phyloP scores from a whole-genome alignment of 2,329 filamentous ascomycete genomes.

The Aspergillus arachidicola region DNA sequence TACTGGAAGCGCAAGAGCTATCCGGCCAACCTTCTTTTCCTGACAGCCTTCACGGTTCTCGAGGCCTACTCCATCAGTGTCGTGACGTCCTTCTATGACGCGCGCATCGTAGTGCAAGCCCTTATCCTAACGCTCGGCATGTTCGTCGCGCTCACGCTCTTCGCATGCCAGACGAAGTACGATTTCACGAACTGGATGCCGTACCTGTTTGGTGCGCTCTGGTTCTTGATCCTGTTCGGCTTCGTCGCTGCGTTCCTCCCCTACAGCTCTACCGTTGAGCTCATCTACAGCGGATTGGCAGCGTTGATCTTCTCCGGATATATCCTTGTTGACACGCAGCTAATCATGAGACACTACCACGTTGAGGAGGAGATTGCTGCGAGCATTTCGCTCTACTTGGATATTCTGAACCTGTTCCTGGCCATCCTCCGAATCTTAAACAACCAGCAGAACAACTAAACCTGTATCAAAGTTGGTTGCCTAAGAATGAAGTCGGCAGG shows the following conservation, averaged over 20 bases:
- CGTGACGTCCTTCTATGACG: slow-evolving; percentile 87
- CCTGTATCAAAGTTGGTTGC: not conserved
- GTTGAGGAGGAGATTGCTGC: slow-evolving; percentile 98
- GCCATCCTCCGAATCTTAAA: slow-evolving; percentile 95
- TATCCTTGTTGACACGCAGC: slow-evolving; percentile 93
- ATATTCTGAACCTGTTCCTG: slow-evolving; percentile 96
- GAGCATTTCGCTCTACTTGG: slow-evolving; percentile 90
- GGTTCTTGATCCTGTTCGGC: slow-evolving; percentile 88
- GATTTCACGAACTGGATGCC: slow-evolving; percentile 98
- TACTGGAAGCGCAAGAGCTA: slow-evolving; percentile 97
- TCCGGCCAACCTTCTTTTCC: slow-evolving; percentile 91
- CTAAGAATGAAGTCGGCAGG: no score
- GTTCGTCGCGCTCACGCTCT: slow-evolving; percentile 68
- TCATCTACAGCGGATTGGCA: slow-evolving; percentile 77
- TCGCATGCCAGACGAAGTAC: slow-evolving; percentile 97
- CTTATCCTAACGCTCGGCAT: slow-evolving; percentile 77
- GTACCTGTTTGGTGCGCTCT: slow-evolving; percentile 87
- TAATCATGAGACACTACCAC: slow-evolving; percentile 93
- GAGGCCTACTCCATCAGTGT: slow-evolving; percentile 95
- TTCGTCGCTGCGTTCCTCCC: slow-evolving; percentile 93
- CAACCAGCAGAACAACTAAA: slow-evolving; percentile 88
- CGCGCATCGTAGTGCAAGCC: slow-evolving; percentile 82
- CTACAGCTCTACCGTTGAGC: slow-evolving; percentile 75
- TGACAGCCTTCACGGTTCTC: slow-evolving; percentile 82
- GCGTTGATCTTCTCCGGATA: slow-evolving; percentile 93